phyloP scores from a whole-genome alignment of 2,329 filamentous ascomycete genomes.

The Verticillium tricorpus region DNA sequence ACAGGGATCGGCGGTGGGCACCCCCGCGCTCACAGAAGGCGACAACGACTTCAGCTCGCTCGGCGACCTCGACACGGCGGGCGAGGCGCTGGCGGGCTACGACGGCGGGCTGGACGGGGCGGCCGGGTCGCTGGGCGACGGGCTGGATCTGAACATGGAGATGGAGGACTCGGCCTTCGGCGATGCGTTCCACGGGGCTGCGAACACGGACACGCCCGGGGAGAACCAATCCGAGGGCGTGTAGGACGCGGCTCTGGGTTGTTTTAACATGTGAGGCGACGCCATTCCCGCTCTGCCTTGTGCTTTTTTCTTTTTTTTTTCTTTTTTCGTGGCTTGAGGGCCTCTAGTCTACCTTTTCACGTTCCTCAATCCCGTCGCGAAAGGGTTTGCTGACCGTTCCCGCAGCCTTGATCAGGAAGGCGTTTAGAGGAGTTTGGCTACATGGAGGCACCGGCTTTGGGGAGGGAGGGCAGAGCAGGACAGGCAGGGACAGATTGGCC shows the following conservation, averaged over 20 bases:
- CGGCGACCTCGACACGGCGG: slow-evolving; percentile 64
- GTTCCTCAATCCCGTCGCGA: neutral
- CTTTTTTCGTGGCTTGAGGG: neutral
- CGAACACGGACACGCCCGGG: slow-evolving; percentile 30
- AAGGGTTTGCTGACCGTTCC: neutral
- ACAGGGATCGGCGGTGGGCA: slow-evolving; percentile 36
- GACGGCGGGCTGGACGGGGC: slow-evolving; percentile 42
- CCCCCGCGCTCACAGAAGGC: slow-evolving; percentile 36
- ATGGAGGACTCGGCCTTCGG: slow-evolving; percentile 80
- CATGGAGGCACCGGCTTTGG: neutral
- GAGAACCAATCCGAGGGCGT: slow-evolving; percentile 13
- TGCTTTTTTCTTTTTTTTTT: neutral
- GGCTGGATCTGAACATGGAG: slow-evolving; percentile 58
- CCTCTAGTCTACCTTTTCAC: neutral
- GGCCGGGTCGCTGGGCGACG: slow-evolving; percentile 46
- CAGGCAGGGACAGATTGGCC: neutral
- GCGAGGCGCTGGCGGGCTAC: slow-evolving; percentile 66
- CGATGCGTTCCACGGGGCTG: slow-evolving; percentile 70
- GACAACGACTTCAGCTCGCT: slow-evolving; percentile 61
- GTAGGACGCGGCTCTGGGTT: slow-evolving; percentile 2
- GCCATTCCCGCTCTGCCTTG: neutral
- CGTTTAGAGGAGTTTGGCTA: neutral
- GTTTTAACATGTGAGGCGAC: neutral
- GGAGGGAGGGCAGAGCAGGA: neutral
- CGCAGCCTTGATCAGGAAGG: neutral